Percentiles rank a stretch among this genome's conserved stretches.
phyloP scores from a whole-genome alignment of 2,329 filamentous ascomycete genomes.

The Elsinoe fawcettii region DNA sequence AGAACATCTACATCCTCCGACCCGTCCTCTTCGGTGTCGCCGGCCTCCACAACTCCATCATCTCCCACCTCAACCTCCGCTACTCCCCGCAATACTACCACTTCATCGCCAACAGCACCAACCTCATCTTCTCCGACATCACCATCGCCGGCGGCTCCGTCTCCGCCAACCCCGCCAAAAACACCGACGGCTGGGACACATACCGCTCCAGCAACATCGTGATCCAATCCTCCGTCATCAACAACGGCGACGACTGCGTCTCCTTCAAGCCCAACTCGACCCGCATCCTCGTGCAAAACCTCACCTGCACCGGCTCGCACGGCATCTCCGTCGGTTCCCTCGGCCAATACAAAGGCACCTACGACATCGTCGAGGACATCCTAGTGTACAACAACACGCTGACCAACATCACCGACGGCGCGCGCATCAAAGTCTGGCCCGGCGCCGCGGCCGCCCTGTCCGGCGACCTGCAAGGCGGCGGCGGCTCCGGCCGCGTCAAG shows the following conservation, averaged over 20 bases:
- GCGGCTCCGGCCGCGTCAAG: constrained; percentile 52
- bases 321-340: constrained; percentile 66
- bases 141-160: constrained; percentile 49
- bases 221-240: constrained; percentile 58
- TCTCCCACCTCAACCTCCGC: constrained; percentile 53
- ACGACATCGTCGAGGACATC: constrained; percentile 63
- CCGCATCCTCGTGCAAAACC: constrained; percentile 58
- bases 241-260: constrained; percentile 64
- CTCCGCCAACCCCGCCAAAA: constrained; percentile 52
- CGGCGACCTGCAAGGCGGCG: constrained; percentile 58
- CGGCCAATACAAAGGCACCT: constrained; percentile 56
- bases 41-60: constrained; percentile 40
- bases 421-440: constrained; percentile 69
- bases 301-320: constrained; percentile 62
- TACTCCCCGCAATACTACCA: constrained; percentile 59
- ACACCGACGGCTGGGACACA: constrained; percentile 53
- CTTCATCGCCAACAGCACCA: constrained; percentile 56
- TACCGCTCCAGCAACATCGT: constrained; percentile 55
- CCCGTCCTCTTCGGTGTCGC: constrained; percentile 53
- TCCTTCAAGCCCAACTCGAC: constrained; percentile 69
- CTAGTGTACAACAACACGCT: constrained; percentile 36
- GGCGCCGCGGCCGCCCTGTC: constrained; percentile 48
- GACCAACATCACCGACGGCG: constrained; percentile 49
- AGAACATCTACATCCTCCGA: constrained; percentile 46
- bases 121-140: constrained; percentile 58